phyloP scores from a whole-genome alignment of 768 basidiomycete genomes.

The Albatrellus ellisii region DNA sequence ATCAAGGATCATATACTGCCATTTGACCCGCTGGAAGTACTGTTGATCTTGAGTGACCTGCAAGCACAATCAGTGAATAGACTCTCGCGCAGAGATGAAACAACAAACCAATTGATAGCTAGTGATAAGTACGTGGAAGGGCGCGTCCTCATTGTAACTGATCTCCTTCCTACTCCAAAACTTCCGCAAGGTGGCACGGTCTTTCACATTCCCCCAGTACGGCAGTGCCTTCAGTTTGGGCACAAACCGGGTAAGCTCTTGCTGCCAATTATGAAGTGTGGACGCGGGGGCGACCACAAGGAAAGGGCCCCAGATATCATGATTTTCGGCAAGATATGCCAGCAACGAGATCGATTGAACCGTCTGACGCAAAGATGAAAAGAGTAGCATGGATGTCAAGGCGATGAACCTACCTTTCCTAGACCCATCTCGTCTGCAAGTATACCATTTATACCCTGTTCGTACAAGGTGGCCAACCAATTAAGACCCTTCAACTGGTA shows the following conservation, averaged over 20 bases:
- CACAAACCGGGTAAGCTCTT: constrained; percentile 92
- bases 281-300: constrained; percentile 95
- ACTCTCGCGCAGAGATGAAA: background rate
- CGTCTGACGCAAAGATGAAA: constrained; percentile 37
- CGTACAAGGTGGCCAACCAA: constrained; percentile 95
- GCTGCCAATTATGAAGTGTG: constrained; percentile 98
- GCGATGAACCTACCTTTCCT: constrained; percentile 45
- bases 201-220: constrained; percentile 97
- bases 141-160: constrained; percentile 88
- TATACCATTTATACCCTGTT: constrained; percentile 99
- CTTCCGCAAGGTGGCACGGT: constrained; percentile 85
- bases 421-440: constrained; percentile 99
- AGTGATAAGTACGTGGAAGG: constrained; percentile 93
- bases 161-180: constrained; percentile 99
- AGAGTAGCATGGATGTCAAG: constrained; percentile 18
- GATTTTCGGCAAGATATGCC: constrained; percentile 90
- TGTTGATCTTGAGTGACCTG: constrained; percentile 94
- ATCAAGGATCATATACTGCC: constrained; percentile 99
- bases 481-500: constrained; percentile 97
- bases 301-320: constrained; percentile 99
- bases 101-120: constrained; percentile 82
- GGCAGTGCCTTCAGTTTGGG: constrained; percentile 89
- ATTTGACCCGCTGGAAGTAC: constrained; percentile 94
- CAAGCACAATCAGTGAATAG: background rate
- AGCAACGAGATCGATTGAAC: constrained; percentile 96